Base-by-base conservation (phyloP, 2,329 filamentous ascomycete species). In the Aspergillus pseudoglaucus region DNA sequence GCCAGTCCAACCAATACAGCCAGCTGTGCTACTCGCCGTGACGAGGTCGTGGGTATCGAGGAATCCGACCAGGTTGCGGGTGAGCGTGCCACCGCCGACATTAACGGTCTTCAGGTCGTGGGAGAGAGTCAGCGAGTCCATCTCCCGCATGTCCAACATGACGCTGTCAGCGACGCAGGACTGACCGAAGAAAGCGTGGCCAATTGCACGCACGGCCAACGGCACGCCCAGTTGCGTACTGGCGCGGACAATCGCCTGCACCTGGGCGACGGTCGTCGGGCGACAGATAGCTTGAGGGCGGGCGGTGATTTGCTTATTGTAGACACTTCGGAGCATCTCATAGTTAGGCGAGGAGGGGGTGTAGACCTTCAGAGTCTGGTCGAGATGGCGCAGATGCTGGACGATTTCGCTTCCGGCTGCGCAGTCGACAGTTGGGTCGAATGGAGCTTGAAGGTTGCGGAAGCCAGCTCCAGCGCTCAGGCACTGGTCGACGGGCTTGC, bases 101-200 rank as follows among this genome's bases (percentile, higher is more conserved):
- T 27, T 10, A 10, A 33, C 15, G 17, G 23, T 32, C 17, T 30
- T 27, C 10, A 12, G 25, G 27, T 44, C 27, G 17, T 15, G 15
- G 23, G 23, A 7, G 25, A 44, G 17, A 6, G 14, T 33, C 14
- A 32, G 8, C 20, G 37, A 41, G 42, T 51, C 43, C 47, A 49
- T 48, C 39, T 51, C 49, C 23, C 49, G 44, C 33, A 53, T 39
- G 49, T 55, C 48, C 45, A 59, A 50, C 23, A 47, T 38, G 15
- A 56, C 43, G 27, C 47, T 48, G 6, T 47, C 41, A 4, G 39
- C 14, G 20, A 53, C 33, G 8, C 42, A 9, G 9, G 42, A 42
- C 20, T 51, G 54, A n/a, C 54, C 56, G 15, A 45, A 53, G 43
- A 54, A 45, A 40, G 58, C 52, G 18, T 58, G 53, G 14, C 57